Base-by-base conservation (phyloP, 2,329 filamentous ascomycete species). In the Arthrobotrys megalospora region DNA sequence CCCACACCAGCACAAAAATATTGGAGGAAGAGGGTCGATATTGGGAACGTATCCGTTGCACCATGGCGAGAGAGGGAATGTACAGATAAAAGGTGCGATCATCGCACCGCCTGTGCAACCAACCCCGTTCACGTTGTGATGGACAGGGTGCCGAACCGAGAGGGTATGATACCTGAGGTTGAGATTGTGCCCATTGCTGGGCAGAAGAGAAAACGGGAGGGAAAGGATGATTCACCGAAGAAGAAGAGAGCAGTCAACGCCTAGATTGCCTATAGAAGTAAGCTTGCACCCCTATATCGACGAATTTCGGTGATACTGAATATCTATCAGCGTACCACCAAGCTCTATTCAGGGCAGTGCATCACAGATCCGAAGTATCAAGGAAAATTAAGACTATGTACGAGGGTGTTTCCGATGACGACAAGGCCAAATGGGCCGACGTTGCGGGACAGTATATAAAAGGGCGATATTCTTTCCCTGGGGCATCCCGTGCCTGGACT, bases 221-320 rank as follows among this genome's bases (percentile, higher is more conserved):
- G 52, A 16, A 32, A 41, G 50, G 12, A 21, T 21, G 38, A 38
- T 12, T 32, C 21, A 6, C 11, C 47, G 24, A 50, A 38, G 43
- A 65, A 50, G 32, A 73, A 60, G 19, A 58, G 62, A 60, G 69
- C 62, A 2, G 32, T 73, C 21, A 73, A 73, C 28, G 48, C 69
- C 12, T 73, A 62, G 69, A 73, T 60, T 43, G 60, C 50, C 4
- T 73, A 47, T 21, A 52, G 69, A 52, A 50, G 69, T 73, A 65
- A 72, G 60, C 11, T 3, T 21, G 36, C 48, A 28, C 8, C 16
- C 19, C 3, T 8, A 45, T 62, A 63, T 28, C 34, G 12, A 6
- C 14, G 2, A 28, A n/a, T 52, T n/a, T 14, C 21, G 16, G 12
- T 36, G 24, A 41, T 41, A 53, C 34, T 53, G 47, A 64, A 8